phyloP scores from a whole-genome alignment of 73 alveolate species.

The Paramecium caudatum region DNA sequence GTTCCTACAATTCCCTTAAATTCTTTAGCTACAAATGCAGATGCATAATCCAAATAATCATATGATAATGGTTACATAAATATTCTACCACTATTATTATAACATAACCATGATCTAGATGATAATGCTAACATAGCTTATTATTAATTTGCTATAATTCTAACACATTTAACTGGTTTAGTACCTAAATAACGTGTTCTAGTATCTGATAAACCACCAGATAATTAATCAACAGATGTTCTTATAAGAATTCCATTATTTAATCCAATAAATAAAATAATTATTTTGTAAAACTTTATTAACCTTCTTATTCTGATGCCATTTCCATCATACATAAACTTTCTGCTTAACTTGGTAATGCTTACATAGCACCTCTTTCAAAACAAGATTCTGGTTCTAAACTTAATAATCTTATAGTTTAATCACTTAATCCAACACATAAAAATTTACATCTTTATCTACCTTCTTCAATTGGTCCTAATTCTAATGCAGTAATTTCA shows the following conservation, averaged over 20 bases:
- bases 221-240: constrained; percentile 94
- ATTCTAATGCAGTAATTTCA: constrained; percentile 91
- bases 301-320: constrained; percentile 78
- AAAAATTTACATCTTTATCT: constrained; percentile 94
- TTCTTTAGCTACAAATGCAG: constrained; percentile 84
- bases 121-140: constrained; percentile 95
- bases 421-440: constrained; percentile 97
- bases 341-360: constrained; percentile 91
- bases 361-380: constrained; percentile 92
- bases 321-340: constrained; percentile 94
- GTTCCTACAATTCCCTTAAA: constrained; percentile 89
- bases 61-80: constrained; percentile 88
- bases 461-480: constrained; percentile 96
- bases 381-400: constrained; percentile 98
- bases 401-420: constrained; percentile 96
- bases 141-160: constrained; percentile 78
- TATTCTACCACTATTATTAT: constrained; percentile 87
- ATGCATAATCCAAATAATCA: constrained; percentile 88
- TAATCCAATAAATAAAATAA: constrained; percentile 95
- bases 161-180: constrained; percentile 85
- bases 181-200: constrained; percentile 95
- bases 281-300: constrained; percentile 71
- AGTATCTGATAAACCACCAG: constrained; percentile 97
- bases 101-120: constrained; percentile 95
- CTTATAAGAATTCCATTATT: constrained; percentile 96